Evolutionary conservation across 805 yeast species (phyloP), one percentile per base, ranked within the genome.

Genomic region (Suhomyces emberorum): DNA sequence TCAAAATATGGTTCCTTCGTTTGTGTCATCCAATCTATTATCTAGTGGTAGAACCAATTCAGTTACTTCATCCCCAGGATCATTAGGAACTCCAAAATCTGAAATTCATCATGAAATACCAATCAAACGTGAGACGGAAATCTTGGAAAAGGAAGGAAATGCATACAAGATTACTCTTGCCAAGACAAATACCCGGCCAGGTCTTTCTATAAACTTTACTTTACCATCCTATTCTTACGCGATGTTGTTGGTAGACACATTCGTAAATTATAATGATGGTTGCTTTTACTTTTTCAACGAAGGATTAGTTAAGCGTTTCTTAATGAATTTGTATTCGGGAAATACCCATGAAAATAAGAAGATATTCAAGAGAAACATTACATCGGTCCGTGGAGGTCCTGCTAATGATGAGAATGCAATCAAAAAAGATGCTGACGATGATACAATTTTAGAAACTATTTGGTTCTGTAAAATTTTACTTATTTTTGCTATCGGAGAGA

Each of bases 261-360:
- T 84, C 47, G 74, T 84, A 35, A 81, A 82, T 34, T 84, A 83
- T 55, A 84, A 84, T 49, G 93, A 83, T 57, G 93, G 89, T 1
- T 84, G 95, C 48, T 84, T 84, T 55, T 84, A 84, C 59, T 84
- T 84, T 51, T 84, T 84, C 63, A 84, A 84, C 52, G 95, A 84
- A 55, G 95, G 95, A 1, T 52, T 83, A 15, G 86, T 83, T 16
- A 83, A 83, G 51, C 76, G 76, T 46, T 81, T 77, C 42, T 55
- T 84, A 35, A 73, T 77, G 61, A 69, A 81, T 42, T 68, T 83
- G 15, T 84, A 82, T 54, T 75, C 81, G 19, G 79, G 79, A 24
- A 54, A 54, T 26, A 47, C 63, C 24, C 54, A 49, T 10, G 72
- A 64, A 28, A 68, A 68, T 43, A 61, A 55, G 32, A 56, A 50